Percentiles rank a stretch among this genome's conserved stretches.
These are phyloP conservation scores for Diaporthe nobilis DNA, from an alignment of 2,329 filamentous ascomycete species.

Conservation along the genomic window DNA sequence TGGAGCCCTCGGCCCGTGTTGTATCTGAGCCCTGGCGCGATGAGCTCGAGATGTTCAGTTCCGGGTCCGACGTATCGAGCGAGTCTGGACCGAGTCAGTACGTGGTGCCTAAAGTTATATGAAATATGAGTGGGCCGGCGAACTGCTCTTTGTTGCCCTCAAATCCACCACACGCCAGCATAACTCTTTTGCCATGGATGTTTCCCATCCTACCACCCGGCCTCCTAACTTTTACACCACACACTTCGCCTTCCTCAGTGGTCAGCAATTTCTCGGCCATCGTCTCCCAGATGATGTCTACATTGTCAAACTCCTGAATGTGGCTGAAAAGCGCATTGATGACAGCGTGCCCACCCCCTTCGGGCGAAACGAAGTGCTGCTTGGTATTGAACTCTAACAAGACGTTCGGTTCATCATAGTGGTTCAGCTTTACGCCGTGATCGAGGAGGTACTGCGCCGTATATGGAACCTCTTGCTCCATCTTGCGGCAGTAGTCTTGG, in stretches of 20 bases:
- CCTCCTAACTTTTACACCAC: constrained; percentile 3
- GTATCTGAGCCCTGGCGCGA: constrained; percentile 19
- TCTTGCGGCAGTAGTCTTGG: constrained; percentile 56
- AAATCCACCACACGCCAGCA: constrained; percentile 26
- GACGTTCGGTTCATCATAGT: constrained; percentile 21
- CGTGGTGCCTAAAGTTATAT: no score
- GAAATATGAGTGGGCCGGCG: neutral
- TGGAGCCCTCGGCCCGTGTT: constrained; percentile 27
- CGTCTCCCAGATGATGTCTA: constrained; percentile 26
- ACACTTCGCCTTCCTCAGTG: constrained; percentile 15
- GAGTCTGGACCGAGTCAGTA: constrained; percentile 3
- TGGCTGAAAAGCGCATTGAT: constrained; percentile 24
- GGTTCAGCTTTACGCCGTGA: constrained; percentile 23
- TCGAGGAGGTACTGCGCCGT: constrained; percentile 26
- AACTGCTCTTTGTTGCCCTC: constrained; percentile 25
- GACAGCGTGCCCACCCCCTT: constrained; percentile 13
- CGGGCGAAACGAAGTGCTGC: constrained; percentile 30
- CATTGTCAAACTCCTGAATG: constrained; percentile 15
- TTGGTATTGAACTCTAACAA: constrained; percentile 32
- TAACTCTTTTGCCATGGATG: neutral
- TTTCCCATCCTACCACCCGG: constrained; percentile 10
- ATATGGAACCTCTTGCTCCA: constrained; percentile 45
- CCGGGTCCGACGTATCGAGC: constrained; percentile 19
- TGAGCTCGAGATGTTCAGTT: constrained; percentile 26
- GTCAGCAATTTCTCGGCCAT: constrained; percentile 28